Evolutionary conservation across 2,329 filamentous ascomycete genomes (phyloP).

Genomic region (Metarhizium robertsii): DNA sequence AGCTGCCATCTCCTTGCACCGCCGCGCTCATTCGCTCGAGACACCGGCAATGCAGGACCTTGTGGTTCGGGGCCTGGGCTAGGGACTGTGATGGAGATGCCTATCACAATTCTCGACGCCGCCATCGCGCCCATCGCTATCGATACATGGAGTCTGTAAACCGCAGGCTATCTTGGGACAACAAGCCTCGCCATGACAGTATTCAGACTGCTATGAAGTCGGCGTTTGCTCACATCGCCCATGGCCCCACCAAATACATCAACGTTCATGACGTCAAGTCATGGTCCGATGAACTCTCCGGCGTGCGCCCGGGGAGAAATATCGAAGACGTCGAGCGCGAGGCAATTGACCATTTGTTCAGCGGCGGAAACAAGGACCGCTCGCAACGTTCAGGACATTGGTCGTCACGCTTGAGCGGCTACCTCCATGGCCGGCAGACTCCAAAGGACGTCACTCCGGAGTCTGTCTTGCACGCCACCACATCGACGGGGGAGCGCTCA

Average conservation of each 20-base stretch:
- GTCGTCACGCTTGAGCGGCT: constrained; percentile 18
- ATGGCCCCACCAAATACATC: constrained; percentile 27
- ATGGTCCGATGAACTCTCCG: constrained; percentile 26
- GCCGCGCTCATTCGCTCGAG: constrained; percentile 3
- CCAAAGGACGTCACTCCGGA: constrained; percentile 13
- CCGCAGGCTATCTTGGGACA: constrained; percentile 37
- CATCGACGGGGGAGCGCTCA: constrained; percentile 8
- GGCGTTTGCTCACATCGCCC: constrained; percentile 25
- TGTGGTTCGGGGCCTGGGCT: constrained; percentile 40
- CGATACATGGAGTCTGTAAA: constrained; percentile 36
- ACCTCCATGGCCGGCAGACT: constrained; percentile 15
- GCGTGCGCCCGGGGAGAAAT: constrained; percentile 29
- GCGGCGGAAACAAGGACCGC: constrained; percentile 14
- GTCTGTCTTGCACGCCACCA: constrained; percentile 16
- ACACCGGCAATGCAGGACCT: constrained; percentile 25
- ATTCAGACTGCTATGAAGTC: constrained; percentile 29
- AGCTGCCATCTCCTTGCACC: not conserved
- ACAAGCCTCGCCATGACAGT: constrained; percentile 23
- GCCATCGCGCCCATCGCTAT: constrained; percentile 32
- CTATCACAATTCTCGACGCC: constrained; percentile 34
- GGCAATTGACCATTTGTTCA: constrained; percentile 34
- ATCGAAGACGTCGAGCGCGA: constrained; percentile 36
- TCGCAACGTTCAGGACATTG: constrained; percentile 10
- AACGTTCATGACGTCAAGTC: constrained; percentile 25
- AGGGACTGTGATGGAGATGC: constrained; percentile 30